Evolutionary conservation across 148 eudicot genomes (phyloP), one percentile per base, ranked within the genome.

Genomic region (Rhododendron ovatum): DNA sequence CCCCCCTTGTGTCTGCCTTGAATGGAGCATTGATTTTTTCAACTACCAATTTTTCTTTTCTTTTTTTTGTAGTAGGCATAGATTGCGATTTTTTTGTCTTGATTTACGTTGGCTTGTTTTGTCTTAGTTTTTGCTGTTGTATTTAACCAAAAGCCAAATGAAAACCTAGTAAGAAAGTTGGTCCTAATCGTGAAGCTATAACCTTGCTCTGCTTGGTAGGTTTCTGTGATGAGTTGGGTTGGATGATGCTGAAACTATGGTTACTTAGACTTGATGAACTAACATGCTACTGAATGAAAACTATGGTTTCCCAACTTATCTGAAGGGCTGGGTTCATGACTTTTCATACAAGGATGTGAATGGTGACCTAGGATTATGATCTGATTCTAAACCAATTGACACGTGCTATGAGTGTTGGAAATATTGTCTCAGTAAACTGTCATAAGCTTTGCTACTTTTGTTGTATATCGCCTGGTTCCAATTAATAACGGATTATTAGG

Each of bases 171-270:
- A 18, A 71, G 26, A 69, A 74, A 37, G 78, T 74, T 74, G 22
- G 39, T 74, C 10, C 24, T 33, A 35, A 37, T 17, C 10, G 5
- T 26, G 30, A 28, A 50, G 43, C 13, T 65, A 26, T 35, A 5
- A 43, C 2, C 33, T 12, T 59, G 28, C 28, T 30, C 65, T 37
- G 43, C 43, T 50, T 45, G 65, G n/a, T 47, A 69, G 61, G 59
- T 69, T 47, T 24, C 13, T 48, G 81, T 30, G 4, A n/a, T 28
- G 24, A 45, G 48, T 69, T 26, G 5, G 59, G 26, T 45, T 83
- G 43, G 85, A 83, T 83, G 78, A 76, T 69, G 30, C 85, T 28
- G 43, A 83, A 45, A 47, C 85, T 26, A 22, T 2, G 12, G 61
- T 67, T 15, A 33, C 43, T 69, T 9, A 20, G 71, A 67, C 35